These are phyloP conservation scores for Fusarium nygamai DNA, from an alignment of 2,329 filamentous ascomycete genomes.

Conservation along the genomic window DNA sequence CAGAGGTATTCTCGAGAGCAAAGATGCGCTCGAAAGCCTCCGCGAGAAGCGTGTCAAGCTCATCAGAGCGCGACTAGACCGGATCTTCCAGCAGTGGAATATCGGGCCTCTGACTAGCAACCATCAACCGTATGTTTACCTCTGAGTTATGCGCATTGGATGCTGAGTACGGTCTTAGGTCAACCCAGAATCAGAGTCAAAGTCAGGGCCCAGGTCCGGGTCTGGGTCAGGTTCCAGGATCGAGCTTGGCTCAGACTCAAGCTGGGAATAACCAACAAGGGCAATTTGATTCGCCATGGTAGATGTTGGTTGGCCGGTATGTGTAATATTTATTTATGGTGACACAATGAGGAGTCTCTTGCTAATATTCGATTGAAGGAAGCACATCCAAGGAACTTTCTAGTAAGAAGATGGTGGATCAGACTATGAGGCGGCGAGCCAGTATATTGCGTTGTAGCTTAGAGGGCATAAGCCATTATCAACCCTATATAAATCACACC, in stretches of 20 bases:
- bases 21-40: background rate
- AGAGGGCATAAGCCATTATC: background rate
- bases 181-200: background rate
- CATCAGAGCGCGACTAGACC: background rate
- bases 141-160: background rate
- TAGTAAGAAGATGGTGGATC: background rate
- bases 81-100: conserved; percentile 1
- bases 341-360: background rate
- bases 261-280: background rate
- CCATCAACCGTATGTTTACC: background rate
- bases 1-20: background rate
- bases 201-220: background rate
- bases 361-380: background rate
- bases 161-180: background rate
- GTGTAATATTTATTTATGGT: background rate
- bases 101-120: background rate
- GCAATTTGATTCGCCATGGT: background rate
- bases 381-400: background rate
- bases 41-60: background rate
- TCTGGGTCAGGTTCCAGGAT: background rate
- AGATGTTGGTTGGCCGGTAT: background rate
- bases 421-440: background rate
- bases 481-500: background rate
- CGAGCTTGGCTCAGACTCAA: background rate
- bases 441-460: background rate